Evolutionary conservation across 2,329 filamentous ascomycete genomes (phyloP).

Genomic region (Rutstroemia sp.): DNA sequence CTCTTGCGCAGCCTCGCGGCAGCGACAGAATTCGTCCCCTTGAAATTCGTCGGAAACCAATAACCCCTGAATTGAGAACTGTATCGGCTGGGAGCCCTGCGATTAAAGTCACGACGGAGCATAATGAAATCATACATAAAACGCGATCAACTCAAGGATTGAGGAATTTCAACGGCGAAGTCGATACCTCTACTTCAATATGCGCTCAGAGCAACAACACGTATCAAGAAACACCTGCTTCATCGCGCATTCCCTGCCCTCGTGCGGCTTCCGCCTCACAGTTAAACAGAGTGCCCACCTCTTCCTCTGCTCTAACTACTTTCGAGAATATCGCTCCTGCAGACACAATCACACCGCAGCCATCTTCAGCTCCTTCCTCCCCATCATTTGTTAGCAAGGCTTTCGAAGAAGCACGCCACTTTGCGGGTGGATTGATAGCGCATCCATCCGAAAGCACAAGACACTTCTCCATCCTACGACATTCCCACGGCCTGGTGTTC

Average conservation of each 20-base stretch:
- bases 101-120: not conserved
- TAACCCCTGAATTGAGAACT: not conserved
- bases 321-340: not conserved
- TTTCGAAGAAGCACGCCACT: conserved; percentile 50
- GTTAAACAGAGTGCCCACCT: not conserved
- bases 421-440: conserved; percentile 56
- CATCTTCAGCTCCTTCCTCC: conserved; percentile 3
- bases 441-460: conserved; percentile 58
- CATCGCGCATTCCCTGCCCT: no score
- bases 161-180: not conserved
- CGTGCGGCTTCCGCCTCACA: not conserved
- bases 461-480: conserved; percentile 59
- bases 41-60: not conserved
- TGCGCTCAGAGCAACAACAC: no score
- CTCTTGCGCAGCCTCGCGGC: not conserved
- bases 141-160: not conserved
- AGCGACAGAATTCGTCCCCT: not conserved
- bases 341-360: not conserved
- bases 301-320: not conserved
- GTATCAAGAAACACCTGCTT: no score
- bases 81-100: not conserved
- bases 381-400: conserved; percentile 18
- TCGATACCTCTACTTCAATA: no score
- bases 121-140: not conserved
- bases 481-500: conserved; percentile 56